phyloP scores from a whole-genome alignment of 257 asterid genomes.

The Penstemon barbatus region DNA sequence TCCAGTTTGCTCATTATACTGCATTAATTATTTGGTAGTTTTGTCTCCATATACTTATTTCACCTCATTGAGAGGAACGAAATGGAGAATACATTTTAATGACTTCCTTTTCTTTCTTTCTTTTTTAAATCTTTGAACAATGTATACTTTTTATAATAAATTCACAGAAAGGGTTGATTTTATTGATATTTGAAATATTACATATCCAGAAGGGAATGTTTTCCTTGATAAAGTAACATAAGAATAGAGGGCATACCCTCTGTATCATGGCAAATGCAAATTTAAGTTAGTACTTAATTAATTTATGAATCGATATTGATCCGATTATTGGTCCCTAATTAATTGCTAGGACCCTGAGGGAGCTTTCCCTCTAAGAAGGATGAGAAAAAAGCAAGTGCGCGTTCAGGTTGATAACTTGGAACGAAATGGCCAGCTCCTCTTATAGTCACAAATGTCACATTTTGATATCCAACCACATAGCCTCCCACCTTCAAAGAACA shows the following conservation, averaged over 20 bases:
- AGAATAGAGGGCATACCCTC: constrained; percentile 10
- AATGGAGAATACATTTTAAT: too few species aligned
- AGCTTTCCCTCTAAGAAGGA: constrained; percentile 18
- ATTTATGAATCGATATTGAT: not conserved
- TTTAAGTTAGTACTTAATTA: not conserved
- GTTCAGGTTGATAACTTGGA: constrained; percentile 25
- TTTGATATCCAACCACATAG: constrained; percentile 20
- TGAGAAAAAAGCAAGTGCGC: constrained; percentile 5
- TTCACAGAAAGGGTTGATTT: not conserved
- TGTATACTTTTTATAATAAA: too few species aligned
- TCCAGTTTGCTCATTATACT: too few species aligned
- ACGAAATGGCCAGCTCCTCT: constrained; percentile 27
- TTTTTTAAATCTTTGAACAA: too few species aligned
- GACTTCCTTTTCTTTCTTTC: too few species aligned
- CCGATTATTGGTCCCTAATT: too few species aligned
- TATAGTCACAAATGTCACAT: constrained; percentile 16
- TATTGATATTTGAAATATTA: constrained; percentile 1
- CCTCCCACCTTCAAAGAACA: constrained; percentile 24
- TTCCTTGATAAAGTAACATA: not conserved
- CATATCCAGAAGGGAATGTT: not conserved
- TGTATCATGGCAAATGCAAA: not conserved
- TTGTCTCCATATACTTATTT: too few species aligned
- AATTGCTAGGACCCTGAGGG: not conserved
- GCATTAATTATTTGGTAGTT: too few species aligned
- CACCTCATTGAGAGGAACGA: too few species aligned